Evolutionary conservation across 495 filamentous ascomycete genomes (phyloP).

Genomic region (Penicillium angulare): DNA sequence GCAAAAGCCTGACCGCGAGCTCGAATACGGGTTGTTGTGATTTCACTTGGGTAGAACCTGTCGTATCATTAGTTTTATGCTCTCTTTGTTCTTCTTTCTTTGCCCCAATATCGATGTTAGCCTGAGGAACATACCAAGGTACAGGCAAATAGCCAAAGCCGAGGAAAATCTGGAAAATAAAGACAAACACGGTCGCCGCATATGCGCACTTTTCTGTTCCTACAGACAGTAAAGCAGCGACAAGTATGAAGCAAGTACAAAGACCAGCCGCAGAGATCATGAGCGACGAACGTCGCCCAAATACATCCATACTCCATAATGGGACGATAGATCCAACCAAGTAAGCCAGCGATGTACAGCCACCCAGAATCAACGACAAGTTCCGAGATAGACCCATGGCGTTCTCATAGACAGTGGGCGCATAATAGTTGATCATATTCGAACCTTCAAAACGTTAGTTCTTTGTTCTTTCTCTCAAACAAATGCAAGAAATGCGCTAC

Average conservation of each 20-base stretch:
- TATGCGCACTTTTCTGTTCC: constrained; percentile 25
- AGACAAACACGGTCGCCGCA: constrained; percentile 44
- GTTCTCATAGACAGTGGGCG: constrained; percentile 45
- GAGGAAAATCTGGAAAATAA: constrained; percentile 50
- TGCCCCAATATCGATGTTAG: too few species aligned
- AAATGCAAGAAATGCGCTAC: neutral
- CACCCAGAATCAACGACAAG: constrained; percentile 49
- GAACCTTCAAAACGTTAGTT: constrained; percentile 30
- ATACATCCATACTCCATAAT: constrained; percentile 47
- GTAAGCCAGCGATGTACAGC: constrained; percentile 44
- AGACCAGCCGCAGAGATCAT: constrained; percentile 47
- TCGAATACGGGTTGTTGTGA: constrained; percentile 45
- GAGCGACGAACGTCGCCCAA: constrained; percentile 50
- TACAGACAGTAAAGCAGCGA: constrained; percentile 29
- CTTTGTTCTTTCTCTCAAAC: neutral
- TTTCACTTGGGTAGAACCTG: constrained; percentile 72
- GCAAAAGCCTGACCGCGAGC: constrained; percentile 39
- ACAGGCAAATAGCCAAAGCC: constrained; percentile 39
- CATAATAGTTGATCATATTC: constrained; percentile 55
- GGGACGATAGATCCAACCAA: constrained; percentile 36
- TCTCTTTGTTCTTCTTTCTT: too few species aligned
- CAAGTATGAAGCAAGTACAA: constrained; percentile 42
- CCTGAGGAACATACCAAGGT: constrained; percentile 56
- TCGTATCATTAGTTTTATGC: constrained; percentile 26
- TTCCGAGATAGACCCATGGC: constrained; percentile 52